These are phyloP conservation scores for Geotrichum siamense DNA, from an alignment of 1,139 yeast genomes.

Conservation along the genomic window DNA sequence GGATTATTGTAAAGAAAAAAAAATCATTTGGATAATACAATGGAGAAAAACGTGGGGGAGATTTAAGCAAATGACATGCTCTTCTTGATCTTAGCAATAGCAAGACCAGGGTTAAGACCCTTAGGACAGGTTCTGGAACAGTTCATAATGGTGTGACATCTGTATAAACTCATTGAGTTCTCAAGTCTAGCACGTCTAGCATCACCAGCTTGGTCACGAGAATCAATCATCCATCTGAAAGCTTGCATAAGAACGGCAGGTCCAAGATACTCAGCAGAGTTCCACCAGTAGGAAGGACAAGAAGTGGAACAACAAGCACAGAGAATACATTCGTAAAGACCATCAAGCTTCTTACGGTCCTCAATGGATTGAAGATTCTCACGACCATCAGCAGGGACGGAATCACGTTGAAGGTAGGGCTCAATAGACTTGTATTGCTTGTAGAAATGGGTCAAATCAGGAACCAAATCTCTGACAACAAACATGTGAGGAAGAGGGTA, in stretches of 20 bases:
- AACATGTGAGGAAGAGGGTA: slow-evolving; percentile 99
- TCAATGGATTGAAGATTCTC: slow-evolving; percentile 87
- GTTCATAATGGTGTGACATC: slow-evolving; percentile 99
- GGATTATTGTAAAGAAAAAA: too few relatives aligned
- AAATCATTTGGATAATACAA: too few relatives aligned
- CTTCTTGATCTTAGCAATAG: slow-evolving; percentile 96
- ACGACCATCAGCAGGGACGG: slow-evolving; percentile 79
- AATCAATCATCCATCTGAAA: slow-evolving; percentile 96
- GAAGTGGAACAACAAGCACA: slow-evolving; percentile 99
- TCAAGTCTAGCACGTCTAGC: slow-evolving; percentile 84
- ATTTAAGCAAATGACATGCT: slow-evolving; percentile 57
- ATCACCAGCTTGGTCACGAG: slow-evolving; percentile 86
- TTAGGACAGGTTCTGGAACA: slow-evolving; percentile 98
- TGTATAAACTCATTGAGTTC: slow-evolving; percentile 94
- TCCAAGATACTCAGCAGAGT: slow-evolving; percentile 96
- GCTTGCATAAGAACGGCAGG: slow-evolving; percentile 99
- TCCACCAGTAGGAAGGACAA: slow-evolving; percentile 99
- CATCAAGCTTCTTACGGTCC: slow-evolving; percentile 95
- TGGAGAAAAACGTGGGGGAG: too few relatives aligned
- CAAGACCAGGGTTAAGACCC: slow-evolving; percentile 97
- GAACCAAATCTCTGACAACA: slow-evolving; percentile 93
- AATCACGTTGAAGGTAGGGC: slow-evolving; percentile 87
- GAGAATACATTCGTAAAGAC: slow-evolving; percentile 92
- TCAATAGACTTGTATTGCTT: slow-evolving; percentile 97
- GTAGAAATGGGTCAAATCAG: slow-evolving; percentile 95